phyloP scores from a whole-genome alignment of 192 early-diverging fungal genomes.

The Cetraspora pellucida region DNA sequence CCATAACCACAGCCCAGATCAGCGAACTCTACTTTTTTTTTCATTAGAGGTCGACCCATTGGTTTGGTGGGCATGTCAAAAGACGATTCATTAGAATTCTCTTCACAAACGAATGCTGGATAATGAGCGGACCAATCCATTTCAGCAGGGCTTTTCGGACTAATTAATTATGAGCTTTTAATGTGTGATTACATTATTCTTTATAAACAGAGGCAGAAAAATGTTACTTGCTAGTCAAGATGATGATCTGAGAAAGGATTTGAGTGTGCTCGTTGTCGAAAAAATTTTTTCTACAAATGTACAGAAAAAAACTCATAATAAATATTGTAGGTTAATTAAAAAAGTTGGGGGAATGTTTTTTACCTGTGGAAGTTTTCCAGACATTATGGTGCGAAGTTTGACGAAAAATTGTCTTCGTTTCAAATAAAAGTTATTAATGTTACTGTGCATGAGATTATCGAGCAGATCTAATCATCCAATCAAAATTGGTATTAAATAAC shows the following conservation, averaged over 20 bases:
- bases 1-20: constrained; percentile 99
- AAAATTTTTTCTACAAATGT: constrained; percentile 74
- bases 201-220: neutral
- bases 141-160: constrained; percentile 73
- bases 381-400: neutral
- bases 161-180: constrained; percentile 32
- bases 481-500: too few relatives aligned
- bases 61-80: neutral
- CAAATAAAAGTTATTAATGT: too few relatives aligned
- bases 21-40: constrained; percentile 86
- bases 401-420: neutral
- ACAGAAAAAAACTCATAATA: neutral
- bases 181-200: neutral
- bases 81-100: constrained; percentile 36
- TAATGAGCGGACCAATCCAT: constrained; percentile 93
- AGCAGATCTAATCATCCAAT: too few relatives aligned
- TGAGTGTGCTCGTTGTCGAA: constrained; percentile 90
- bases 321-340: neutral
- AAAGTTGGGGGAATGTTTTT: neutral
- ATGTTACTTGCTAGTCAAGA: constrained; percentile 76
- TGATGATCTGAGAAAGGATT: constrained; percentile 97
- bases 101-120: constrained; percentile 63
- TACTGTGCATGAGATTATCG: too few relatives aligned
- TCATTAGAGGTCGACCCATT: constrained; percentile 31
- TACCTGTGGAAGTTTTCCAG: neutral